A percentile compares a stretch with the other conserved stretches of the same genome.
These are phyloP conservation scores for Gorgonomyces haynaldii DNA, from an alignment of 192 early-diverging fungal genomes.

Conservation along the genomic window DNA sequence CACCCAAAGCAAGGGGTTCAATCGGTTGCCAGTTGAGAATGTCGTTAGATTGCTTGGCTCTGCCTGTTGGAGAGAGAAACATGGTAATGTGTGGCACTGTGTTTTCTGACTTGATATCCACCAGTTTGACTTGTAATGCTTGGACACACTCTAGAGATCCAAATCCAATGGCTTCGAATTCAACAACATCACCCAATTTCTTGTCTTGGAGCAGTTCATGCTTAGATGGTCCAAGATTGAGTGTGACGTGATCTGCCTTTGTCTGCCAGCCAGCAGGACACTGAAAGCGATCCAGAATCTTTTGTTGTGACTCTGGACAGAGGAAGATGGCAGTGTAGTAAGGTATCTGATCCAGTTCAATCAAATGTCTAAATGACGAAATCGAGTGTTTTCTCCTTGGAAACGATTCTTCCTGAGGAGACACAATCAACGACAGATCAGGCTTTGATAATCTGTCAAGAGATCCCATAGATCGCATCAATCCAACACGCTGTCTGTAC, in stretches of 20 bases:
- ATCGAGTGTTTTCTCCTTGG: too few species aligned
- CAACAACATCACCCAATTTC: too few species aligned
- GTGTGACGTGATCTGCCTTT: constrained; percentile 26
- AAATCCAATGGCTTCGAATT: too few species aligned
- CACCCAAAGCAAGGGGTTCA: constrained; percentile 11
- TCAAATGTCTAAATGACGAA: too few species aligned
- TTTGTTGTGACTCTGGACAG: too few species aligned
- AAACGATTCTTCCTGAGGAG: too few species aligned
- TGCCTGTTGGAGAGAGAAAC: constrained; percentile 6
- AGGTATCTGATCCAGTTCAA: too few species aligned
- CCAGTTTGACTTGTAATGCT: not conserved
- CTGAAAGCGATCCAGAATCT: constrained; percentile 6
- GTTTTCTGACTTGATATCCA: constrained; percentile 11
- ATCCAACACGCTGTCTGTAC: not conserved
- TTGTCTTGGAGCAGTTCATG: constrained; percentile 13
- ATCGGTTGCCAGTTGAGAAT: constrained; percentile 25
- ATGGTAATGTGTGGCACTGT: constrained; percentile 31
- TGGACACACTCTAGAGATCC: too few species aligned
- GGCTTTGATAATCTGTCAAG: too few species aligned
- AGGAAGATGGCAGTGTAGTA: too few species aligned
- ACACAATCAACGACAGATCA: too few species aligned
- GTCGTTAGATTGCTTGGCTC: constrained; percentile 17
- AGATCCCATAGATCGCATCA: not conserved
- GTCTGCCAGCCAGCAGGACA: constrained; percentile 13
- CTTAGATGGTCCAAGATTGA: constrained; percentile 17